Base-by-base conservation (phyloP, 1,139 yeast genomes). In the Pichia norvegensis region DNA sequence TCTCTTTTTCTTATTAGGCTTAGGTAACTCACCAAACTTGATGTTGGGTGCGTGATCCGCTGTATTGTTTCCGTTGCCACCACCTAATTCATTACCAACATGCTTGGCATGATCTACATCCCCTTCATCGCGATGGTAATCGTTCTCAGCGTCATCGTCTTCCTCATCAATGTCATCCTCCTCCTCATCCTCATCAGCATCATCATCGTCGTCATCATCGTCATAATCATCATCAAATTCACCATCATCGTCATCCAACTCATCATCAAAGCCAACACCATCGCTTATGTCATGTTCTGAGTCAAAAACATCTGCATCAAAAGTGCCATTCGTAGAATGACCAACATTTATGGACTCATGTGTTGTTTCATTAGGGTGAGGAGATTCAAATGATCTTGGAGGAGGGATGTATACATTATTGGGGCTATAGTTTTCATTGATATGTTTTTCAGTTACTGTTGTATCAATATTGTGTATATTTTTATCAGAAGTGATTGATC, bases 21-120 rank as follows among this genome's bases (percentile, higher is more conserved):
- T 64, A 0, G 80, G 81, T 31, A 74, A 60, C 35, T 53, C 57
- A 1, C 64, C 73, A 57, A 72, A 71, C 40, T 60, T 66, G 47
- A 70, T 69, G 42, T 66, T 67, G 4, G 48, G 46, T 5, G 45
- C 27, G 13, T 37, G 38, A 25, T 20, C 41, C 14, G 16, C 29
- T 31, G 42, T 27, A 4, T 36, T 20, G 29, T 33, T 21, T n/a
- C 13, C 7, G 13, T 33, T 23, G 16, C 9, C 11, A 19, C 4
- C 36, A 13, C n/a, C 29, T 19, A 16, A 16, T 33, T 33, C n/a
- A 20, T 27, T n/a, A 33, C 17, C 27, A 17, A 13, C 25, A 5
- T 16, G 21, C 6, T 36, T 3, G 16, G 16, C 6, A 31, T 6
- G 8, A n/a, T 23, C 29, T n/a, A 33, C 35, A 29, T 36, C 38